phyloP scores from a whole-genome alignment of 2,329 filamentous ascomycete species.

The Fusarium concolor region DNA sequence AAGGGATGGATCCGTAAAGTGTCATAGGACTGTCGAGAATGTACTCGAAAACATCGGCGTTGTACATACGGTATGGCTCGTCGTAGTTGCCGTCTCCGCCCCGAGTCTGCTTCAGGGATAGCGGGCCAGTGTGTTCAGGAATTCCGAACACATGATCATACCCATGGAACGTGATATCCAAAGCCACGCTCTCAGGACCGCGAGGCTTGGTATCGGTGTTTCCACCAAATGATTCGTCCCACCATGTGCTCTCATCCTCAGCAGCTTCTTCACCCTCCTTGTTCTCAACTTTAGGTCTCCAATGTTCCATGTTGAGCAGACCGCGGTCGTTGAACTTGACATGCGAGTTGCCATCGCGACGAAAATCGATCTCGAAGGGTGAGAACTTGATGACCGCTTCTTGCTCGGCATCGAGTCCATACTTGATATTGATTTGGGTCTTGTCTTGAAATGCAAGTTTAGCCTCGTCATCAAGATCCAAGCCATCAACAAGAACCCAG shows the following conservation, averaged over 20 bases:
- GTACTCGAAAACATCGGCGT: slow-evolving; percentile 98
- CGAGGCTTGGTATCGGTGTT: slow-evolving; percentile 96
- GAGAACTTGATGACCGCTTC: slow-evolving; percentile 86
- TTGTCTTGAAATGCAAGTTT: slow-evolving; percentile 74
- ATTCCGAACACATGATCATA: slow-evolving; percentile 96
- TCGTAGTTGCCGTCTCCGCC: slow-evolving; percentile 86
- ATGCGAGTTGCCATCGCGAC: slow-evolving; percentile 82
- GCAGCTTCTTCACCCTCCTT: slow-evolving; percentile 66
- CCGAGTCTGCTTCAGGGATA: slow-evolving; percentile 90
- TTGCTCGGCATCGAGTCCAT: slow-evolving; percentile 80
- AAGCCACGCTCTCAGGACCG: slow-evolving; percentile 88
- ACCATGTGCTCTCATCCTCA: slow-evolving; percentile 92
- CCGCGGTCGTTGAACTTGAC: slow-evolving; percentile 92
- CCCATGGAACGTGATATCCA: slow-evolving; percentile 92
- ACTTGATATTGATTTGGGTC: slow-evolving; percentile 78
- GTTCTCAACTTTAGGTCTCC: slow-evolving; percentile 85
- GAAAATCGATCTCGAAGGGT: slow-evolving; percentile 89
- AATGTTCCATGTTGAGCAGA: slow-evolving; percentile 93
- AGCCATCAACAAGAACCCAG: slow-evolving; percentile 86
- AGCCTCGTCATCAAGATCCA: slow-evolving; percentile 77
- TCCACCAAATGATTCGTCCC: slow-evolving; percentile 96
- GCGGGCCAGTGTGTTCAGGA: slow-evolving; percentile 87
- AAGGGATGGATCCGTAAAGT: slow-evolving; percentile 94
- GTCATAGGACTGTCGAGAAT: slow-evolving; percentile 98
- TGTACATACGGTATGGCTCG: slow-evolving; percentile 95